Base-by-base conservation (phyloP, 495 filamentous ascomycete genomes). In the Pyrenopolyporus hunteri region DNA sequence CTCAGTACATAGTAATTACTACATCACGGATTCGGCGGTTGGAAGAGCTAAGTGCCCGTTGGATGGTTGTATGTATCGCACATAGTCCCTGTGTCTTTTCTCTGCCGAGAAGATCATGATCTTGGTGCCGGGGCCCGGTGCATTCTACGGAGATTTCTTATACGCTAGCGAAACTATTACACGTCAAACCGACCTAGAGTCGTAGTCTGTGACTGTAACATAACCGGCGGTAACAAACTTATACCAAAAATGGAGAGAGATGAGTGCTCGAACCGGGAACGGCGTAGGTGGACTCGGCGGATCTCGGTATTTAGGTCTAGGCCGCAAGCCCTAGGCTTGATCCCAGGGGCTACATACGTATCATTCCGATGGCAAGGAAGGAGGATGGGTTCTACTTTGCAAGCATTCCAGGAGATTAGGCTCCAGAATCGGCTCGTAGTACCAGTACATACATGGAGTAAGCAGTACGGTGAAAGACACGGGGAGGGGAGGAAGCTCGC, bases 1-100 rank as follows among this genome's bases (percentile, higher is more conserved):
- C 46, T 57, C n/a, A n/a, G n/a, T n/a, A n/a, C n/a, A n/a, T n/a
- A n/a, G 57, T 43, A 57, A 66, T 66, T 66, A 60, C 63, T 66
- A 60, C 52, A 35, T 45, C 56, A 56, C 62, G 50, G 62, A 51
- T 60, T 46, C 20, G 19, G 57, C 62, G 62, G 62, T 56, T 59
- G 44, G 45, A 60, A 45, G 45, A 42, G 31, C 55, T 32, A 45
- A 42, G 25, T 51, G 13, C 47, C 32, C 37, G 55, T 40, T 60
- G n/a, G n/a, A n/a, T 40, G 6, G 42, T 13, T 16, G 36, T n/a
- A 3, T 5, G 13, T 10, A 42, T 28, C 39, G 43, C 44, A 25
- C 42, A 54, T 53, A 22, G 46, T 23, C 50, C 51, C 39, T 14
- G 39, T 37, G 37, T 10, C 39, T 46, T 43, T 40, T 17, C 31